phyloP scores from a whole-genome alignment of 2,329 filamentous ascomycete genomes.

The Chalaropsis thielavioides region DNA sequence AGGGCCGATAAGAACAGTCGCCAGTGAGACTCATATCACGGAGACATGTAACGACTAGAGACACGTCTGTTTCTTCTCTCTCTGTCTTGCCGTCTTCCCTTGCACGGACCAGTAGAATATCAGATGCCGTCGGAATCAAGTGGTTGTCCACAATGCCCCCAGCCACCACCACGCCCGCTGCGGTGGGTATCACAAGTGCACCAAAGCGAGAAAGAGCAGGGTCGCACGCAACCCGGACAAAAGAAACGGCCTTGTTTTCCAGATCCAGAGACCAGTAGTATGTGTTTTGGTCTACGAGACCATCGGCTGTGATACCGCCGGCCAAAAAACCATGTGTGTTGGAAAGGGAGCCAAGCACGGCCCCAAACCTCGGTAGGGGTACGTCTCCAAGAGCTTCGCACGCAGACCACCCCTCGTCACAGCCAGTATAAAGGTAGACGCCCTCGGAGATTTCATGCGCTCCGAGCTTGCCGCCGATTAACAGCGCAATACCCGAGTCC shows the following conservation, averaged over 20 bases:
- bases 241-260: neutral
- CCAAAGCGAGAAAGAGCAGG: constrained; percentile 8
- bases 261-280: constrained; percentile 46
- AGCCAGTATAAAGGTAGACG: constrained; percentile 37
- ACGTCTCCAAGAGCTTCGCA: constrained; percentile 27
- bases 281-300: constrained; percentile 45
- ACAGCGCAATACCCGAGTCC: constrained; percentile 36
- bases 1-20: constrained; percentile 29
- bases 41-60: neutral
- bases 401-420: constrained; percentile 32
- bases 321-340: constrained; percentile 43
- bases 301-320: constrained; percentile 56
- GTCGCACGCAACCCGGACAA: neutral
- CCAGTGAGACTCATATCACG: constrained; percentile 9
- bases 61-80: neutral
- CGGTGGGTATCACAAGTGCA: constrained; percentile 20
- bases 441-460: constrained; percentile 34
- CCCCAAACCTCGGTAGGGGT: constrained; percentile 23
- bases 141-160: constrained; percentile 7
- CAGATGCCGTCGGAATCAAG: constrained; percentile 7
- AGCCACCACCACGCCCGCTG: constrained; percentile 25
- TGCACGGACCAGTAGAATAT: constrained; percentile 9
- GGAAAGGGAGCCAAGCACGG: constrained; percentile 29
- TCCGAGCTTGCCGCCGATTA: constrained; percentile 47
- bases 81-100: neutral